phyloP scores from a whole-genome alignment of 208 protist species.

The Acanthamoeba triangularis region DNA sequence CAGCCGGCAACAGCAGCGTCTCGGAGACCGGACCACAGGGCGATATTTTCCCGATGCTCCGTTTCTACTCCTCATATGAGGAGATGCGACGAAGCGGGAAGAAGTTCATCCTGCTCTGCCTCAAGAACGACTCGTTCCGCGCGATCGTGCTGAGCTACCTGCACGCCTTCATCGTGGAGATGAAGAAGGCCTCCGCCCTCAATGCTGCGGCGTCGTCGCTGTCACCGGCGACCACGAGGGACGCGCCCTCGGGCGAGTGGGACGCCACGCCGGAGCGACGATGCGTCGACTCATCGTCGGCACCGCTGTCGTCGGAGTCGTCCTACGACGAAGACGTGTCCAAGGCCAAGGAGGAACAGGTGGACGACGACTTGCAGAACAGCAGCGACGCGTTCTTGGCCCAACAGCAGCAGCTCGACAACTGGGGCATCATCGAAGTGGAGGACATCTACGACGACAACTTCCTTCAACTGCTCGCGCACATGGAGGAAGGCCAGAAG shows the following conservation, averaged over 20 bases:
- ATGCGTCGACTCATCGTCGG: neutral
- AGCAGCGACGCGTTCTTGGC: neutral
- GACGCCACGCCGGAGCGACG: neutral
- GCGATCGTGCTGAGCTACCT: conserved; percentile 41
- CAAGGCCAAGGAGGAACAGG: conserved; percentile 7
- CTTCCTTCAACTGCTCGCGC: conserved; percentile 10
- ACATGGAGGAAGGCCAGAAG: conserved; percentile 3
- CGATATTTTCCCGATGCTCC: conserved; percentile 21
- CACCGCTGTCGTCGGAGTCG: neutral
- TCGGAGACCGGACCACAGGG: neutral
- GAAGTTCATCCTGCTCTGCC: conserved; percentile 50
- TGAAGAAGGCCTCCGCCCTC: neutral
- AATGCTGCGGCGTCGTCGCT: neutral
- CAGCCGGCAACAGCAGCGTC: neutral
- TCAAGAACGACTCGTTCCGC: conserved; percentile 47
- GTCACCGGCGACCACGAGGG: neutral
- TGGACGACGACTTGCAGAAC: neutral
- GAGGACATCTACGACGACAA: conserved; percentile 48
- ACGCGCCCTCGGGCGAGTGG: neutral
- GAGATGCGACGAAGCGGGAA: neutral
- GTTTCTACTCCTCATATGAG: conserved; percentile 18
- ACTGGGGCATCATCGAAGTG: conserved; percentile 12
- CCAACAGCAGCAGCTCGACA: neutral
- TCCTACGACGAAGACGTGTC: neutral
- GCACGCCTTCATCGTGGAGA: neutral